Base-by-base conservation (phyloP, 306 rosid genomes). In the Luffa aegyptiaca region DNA sequence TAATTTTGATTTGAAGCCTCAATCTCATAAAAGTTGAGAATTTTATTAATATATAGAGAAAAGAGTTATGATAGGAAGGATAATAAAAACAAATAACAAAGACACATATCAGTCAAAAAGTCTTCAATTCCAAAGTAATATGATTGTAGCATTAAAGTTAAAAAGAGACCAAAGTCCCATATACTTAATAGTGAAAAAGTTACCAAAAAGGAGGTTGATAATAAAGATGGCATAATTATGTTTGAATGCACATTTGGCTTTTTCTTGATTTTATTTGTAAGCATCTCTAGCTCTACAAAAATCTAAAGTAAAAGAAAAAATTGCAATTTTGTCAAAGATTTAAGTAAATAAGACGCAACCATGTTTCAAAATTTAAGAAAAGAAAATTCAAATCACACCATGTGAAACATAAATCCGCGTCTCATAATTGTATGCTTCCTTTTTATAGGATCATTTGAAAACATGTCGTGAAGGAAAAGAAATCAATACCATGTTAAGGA, bases 1-100 rank as follows among this genome's bases (percentile, higher is more conserved):
- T 74, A 36, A 57, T 36, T 53, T 53, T 62, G 8, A 56, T 37
- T 39, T 12, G 52, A 59, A n/a, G 71, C 69, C 82, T 69, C 66
- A 36, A 21, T 87, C 93, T 83, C 16, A 52, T 37, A 87, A 86
- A 84, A 80, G 84, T 55, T 64, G 41, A 14, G 76, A 42, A 75
- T 82, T 82, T 71, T 31, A 79, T 8, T 77, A 41, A 68, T 26
- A 26, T 26, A 66, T 49, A 82, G 81, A 75, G 64, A 70, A 77
- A 85, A 51, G 80, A 83, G 39, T 20, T 66, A 51, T 61, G 66
- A 5, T 84, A 85, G 57, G 77, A 74, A 85, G 80, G 64, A 81
- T 62, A 63, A 84, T 57, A 69, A 83, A 83, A 84, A 85, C 79
- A 75, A 75, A 75, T 4, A 75, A 75, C 49, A 53, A 75, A 75